These are phyloP conservation scores for Wickerhamiella australiensis DNA, from an alignment of 805 yeast genomes.

Conservation along the genomic window DNA sequence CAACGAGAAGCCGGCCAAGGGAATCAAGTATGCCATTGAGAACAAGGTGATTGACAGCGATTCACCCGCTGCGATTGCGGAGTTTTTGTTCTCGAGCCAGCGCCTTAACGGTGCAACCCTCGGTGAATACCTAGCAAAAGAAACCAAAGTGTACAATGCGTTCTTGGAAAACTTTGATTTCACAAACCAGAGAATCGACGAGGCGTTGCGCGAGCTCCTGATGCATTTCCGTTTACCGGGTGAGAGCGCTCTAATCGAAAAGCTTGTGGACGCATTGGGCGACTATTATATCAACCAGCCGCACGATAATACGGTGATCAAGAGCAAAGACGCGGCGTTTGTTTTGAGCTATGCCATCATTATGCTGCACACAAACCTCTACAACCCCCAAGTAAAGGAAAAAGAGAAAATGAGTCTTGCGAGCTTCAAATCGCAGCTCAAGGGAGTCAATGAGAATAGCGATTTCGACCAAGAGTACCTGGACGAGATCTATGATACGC, in stretches of 20 bases:
- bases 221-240: slow-evolving; percentile 89
- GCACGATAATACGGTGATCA: slow-evolving; percentile 29
- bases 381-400: slow-evolving; percentile 75
- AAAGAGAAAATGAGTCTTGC: slow-evolving; percentile 72
- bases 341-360: slow-evolving; percentile 84
- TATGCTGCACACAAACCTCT: slow-evolving; percentile 86
- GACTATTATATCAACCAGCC: slow-evolving; percentile 64
- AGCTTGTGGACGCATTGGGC: slow-evolving; percentile 79
- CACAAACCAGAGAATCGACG: slow-evolving; percentile 72
- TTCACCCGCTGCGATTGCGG: slow-evolving; percentile 48
- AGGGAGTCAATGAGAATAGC: slow-evolving; percentile 58
- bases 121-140: slow-evolving; percentile 78
- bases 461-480: slow-evolving; percentile 84
- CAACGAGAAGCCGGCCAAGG: slow-evolving; percentile 68
- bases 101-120: slow-evolving; percentile 75
- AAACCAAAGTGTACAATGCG: slow-evolving; percentile 49
- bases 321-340: slow-evolving; percentile 81
- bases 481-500: slow-evolving; percentile 66
- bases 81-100: slow-evolving; percentile 66
- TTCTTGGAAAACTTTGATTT: slow-evolving; percentile 69
- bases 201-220: slow-evolving; percentile 71
- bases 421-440: slow-evolving; percentile 64
- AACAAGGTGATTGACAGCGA: slow-evolving; percentile 48
- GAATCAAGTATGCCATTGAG: slow-evolving; percentile 51
- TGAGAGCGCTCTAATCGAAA: slow-evolving; percentile 92